phyloP scores from a whole-genome alignment of 139 green algal genomes.

The Chlorella sp. region DNA sequence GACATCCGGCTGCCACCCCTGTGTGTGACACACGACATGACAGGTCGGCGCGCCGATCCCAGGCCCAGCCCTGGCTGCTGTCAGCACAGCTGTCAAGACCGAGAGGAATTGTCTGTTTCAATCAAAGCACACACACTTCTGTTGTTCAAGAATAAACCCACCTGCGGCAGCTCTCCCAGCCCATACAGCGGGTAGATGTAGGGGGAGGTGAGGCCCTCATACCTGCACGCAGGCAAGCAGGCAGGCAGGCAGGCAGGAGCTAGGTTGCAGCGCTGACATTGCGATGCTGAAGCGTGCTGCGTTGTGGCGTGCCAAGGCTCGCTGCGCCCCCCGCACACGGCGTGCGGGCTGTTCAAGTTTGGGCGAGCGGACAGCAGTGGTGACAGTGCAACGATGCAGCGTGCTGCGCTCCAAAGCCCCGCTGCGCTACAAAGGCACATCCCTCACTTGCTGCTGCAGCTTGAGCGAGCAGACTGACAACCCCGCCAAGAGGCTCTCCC shows the following conservation, averaged over 20 bases:
- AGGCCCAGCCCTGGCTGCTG: too few relatives aligned
- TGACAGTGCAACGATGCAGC: not conserved
- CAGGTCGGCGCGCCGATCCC: too few relatives aligned
- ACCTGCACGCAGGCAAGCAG: constrained; percentile 56
- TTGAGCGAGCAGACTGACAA: not conserved
- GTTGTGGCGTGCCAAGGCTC: too few relatives aligned
- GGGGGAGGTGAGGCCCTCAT: constrained; percentile 86
- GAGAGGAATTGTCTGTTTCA: too few relatives aligned
- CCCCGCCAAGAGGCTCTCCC: too few relatives aligned
- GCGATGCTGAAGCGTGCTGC: not conserved
- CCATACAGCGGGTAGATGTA: constrained; percentile 99
- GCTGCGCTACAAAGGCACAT: not conserved
- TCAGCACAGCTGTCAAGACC: not conserved
- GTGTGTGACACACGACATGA: too few relatives aligned
- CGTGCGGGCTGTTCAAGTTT: too few relatives aligned
- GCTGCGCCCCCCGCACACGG: too few relatives aligned
- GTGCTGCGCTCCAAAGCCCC: not conserved
- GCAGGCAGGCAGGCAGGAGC: not conserved
- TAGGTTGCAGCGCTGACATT: not conserved
- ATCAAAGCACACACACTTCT: too few relatives aligned
- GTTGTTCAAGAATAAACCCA: constrained; percentile 25
- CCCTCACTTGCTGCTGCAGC: not conserved
- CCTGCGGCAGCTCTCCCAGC: constrained; percentile 96
- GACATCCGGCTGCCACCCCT: too few relatives aligned
- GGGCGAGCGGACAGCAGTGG: too few relatives aligned